A percentile compares a stretch with the other conserved stretches of the same genome.
Conservation (phyloP, 108 stramenopile species). For the Skeletonema costatum region DNA sequence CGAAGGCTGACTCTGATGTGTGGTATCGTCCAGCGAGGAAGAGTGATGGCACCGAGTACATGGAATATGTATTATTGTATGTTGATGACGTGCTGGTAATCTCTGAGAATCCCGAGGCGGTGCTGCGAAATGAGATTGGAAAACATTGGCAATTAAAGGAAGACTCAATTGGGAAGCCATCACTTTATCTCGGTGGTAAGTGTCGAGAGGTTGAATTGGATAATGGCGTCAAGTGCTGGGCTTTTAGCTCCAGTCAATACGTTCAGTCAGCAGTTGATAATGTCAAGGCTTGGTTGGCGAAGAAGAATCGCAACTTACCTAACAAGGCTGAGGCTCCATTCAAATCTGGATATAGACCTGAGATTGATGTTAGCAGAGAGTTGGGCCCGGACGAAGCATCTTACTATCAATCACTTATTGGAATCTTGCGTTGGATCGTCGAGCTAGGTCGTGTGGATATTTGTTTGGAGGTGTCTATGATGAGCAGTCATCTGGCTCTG, state of each 20-base stretch:
- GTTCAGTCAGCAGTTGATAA: no score
- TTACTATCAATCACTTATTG: constrained; percentile 37
- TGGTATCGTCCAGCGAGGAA: constrained; percentile 23
- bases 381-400: neutral
- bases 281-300: no score
- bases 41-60: constrained; percentile 28
- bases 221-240: constrained; percentile 47
- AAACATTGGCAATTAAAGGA: constrained; percentile 45
- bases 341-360: constrained; percentile 16
- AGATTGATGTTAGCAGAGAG: constrained; percentile 29
- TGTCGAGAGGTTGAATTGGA: constrained; percentile 24
- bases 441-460: constrained; percentile 49
- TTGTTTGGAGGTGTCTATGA: no score
- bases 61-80: constrained; percentile 45
- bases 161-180: constrained; percentile 42
- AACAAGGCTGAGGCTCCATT: neutral
- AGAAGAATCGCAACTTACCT: no score
- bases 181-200: constrained; percentile 51
- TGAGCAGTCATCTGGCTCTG: no score
- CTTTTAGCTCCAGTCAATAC: constrained; percentile 18
- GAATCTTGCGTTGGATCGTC: constrained; percentile 45
- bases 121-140: constrained; percentile 34
- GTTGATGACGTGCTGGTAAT: constrained; percentile 36
- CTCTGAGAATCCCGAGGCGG: constrained; percentile 3
- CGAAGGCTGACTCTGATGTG: constrained; percentile 42